Base-by-base conservation (phyloP, 768 basidiomycete species). In the Tricholoma furcatifolium region DNA sequence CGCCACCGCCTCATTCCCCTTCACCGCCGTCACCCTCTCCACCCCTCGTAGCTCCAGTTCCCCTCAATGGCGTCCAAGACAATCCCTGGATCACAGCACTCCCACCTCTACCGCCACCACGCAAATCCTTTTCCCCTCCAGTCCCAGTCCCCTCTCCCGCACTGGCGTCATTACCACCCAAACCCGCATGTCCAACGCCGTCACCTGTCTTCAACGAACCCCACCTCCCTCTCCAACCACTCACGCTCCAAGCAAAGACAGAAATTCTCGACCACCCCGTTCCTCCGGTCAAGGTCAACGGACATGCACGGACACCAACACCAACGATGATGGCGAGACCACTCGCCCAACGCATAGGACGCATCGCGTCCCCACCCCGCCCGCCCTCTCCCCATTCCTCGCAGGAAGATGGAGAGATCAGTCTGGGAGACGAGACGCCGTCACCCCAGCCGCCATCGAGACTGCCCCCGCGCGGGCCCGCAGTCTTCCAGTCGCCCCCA, bases 331-430 rank as follows among this genome's bases (percentile, higher is more conserved):
- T 38, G 8, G 23, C 42, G 17, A 50, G 48, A 27, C 10, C 54
- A 23, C 23, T 57, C 36, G 17, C 31, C n/a, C 47, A 43, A 36
- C 43, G 56, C 14, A 45, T 55, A 23, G 38, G 47, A 15, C 47
- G 39, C 18, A 18, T 24, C 14, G 34, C 51, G 17, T 9, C 55
- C 35, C 32, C 50, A 34, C 50, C 31, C 24, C 49, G 43, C 24
- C 36, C 23, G 14, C 31, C 47, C 3, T 47, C 34, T 14, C 46
- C 50, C 17, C 48, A 18, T 38, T 61, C 65, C 0, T 73, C 77
- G 5, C 77, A 76, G 23, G 81, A 82, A 61, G 81, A 82, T 38
- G 80, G 80, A 4, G 81, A 82, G 62, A 81, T 82, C 50, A 74
- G 62, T 38, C 64, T 58, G 3, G 54, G 58, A 17, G 60, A 59